Conservation (phyloP, 2,329 filamentous ascomycete species). For the Cladosporium sp. region DNA sequence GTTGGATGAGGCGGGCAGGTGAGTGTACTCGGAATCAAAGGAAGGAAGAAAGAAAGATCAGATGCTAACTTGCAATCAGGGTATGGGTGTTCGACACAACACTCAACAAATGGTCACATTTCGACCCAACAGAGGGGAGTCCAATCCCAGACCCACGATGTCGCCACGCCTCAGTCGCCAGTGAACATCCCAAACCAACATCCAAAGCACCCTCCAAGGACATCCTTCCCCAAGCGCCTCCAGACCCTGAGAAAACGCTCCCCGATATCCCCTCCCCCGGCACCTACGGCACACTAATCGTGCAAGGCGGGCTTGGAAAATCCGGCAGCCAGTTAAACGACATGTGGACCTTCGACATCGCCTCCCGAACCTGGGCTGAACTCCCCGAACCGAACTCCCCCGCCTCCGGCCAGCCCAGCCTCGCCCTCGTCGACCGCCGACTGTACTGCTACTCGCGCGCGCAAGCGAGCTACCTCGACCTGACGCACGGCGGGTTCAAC, state of each 20-base stretch:
- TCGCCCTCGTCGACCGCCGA: slow-evolving; percentile 42
- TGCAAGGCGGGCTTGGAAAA: slow-evolving; percentile 44
- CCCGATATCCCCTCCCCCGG: slow-evolving; percentile 38
- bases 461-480: slow-evolving; percentile 19
- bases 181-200: slow-evolving; percentile 37
- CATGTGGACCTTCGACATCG: slow-evolving; percentile 35
- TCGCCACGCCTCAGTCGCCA: slow-evolving; percentile 35
- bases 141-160: slow-evolving; percentile 26
- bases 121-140: slow-evolving; percentile 31
- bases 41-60: too few relatives aligned
- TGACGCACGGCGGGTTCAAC: slow-evolving; percentile 15
- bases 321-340: slow-evolving; percentile 36
- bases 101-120: slow-evolving; percentile 37
- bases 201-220: slow-evolving; percentile 24
- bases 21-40: too few relatives aligned
- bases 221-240: slow-evolving; percentile 35
- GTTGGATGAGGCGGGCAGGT: slow-evolving; percentile 30
- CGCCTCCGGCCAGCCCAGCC: slow-evolving; percentile 27
- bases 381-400: slow-evolving; percentile 41
- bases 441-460: slow-evolving; percentile 30
- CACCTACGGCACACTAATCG: slow-evolving; percentile 48
- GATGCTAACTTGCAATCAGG: too few relatives aligned
- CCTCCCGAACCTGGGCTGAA: slow-evolving; percentile 46
- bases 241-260: slow-evolving; percentile 37
- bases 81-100: slow-evolving; percentile 44